Base-by-base conservation (phyloP, 129 eudicot species). In the Sambucus nigra region DNA sequence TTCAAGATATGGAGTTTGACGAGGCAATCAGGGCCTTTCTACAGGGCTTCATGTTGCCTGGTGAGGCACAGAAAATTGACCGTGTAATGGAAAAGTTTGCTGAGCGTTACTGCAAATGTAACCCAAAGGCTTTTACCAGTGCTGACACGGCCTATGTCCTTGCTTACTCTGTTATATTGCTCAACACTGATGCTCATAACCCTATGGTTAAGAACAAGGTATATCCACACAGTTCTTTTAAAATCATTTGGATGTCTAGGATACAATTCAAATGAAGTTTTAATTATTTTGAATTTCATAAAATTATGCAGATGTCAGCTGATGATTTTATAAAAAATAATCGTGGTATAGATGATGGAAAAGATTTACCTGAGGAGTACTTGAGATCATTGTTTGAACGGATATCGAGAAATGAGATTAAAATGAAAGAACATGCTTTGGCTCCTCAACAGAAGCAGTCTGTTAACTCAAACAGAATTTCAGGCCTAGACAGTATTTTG, bases 121-220 rank as follows among this genome's bases (percentile, higher is more conserved):
- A 92, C 71, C 87, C 96, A 10, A 86, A 78, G 62, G 84, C 64
- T 35, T 92, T 92, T 60, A 80, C 84, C 23, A 92, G 96, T 82
- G 99, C 99, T 33, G 99, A 92, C 66, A 86, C 99, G 17, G 99
- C 99, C 50, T 92, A 92, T 72, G 96, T 92, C 39, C 99, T 92
- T 57, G 94, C 99, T 5, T 76, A 76, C 61, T 73, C 87, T 17
- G 81, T 79, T 59, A 83, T 83, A 70, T 0, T 79, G 81, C 80
- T 83, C 21, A 83, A 79, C 55, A 80, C 94, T n/a, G 88, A 84
- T 70, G 84, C 84, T 16, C 84, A 84, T 51, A 73, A 76, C 46
- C 79, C 79, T 18, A 84, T 73, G 79, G 81, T 82, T 25, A 67
- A 68, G 69, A 79, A 74, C 64, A 81, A 88, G 97, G 97, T 88